These are phyloP conservation scores for Dactylellina sp. DNA, from an alignment of 2,329 filamentous ascomycete species.

Conservation along the genomic window DNA sequence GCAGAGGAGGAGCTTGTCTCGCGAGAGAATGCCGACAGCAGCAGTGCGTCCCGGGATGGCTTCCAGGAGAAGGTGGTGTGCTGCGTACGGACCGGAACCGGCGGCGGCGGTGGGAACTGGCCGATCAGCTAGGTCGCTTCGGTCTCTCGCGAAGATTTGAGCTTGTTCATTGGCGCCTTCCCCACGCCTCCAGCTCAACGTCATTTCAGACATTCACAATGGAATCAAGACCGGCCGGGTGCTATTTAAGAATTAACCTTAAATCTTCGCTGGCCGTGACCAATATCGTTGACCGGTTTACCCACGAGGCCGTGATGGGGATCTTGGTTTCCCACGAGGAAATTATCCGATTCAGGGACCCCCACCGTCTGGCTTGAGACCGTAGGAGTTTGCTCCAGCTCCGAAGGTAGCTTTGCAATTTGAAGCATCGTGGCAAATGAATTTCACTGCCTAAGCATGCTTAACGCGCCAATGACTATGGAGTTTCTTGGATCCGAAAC, in stretches of 20 bases:
- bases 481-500: too few relatives aligned
- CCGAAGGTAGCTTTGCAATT: not conserved
- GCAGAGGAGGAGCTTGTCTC: slow-evolving; percentile 13
- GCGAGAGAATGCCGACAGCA: slow-evolving; percentile 42
- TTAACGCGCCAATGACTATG: too few relatives aligned
- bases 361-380: slow-evolving; percentile 34
- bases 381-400: not conserved
- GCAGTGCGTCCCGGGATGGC: slow-evolving; percentile 26
- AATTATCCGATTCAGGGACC: slow-evolving; percentile 50
- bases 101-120: slow-evolving; percentile 54
- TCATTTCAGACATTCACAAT: slow-evolving; percentile 32
- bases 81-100: slow-evolving; percentile 51
- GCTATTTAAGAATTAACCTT: slow-evolving; percentile 36
- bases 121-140: slow-evolving; percentile 43
- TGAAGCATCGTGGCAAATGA: too few relatives aligned
- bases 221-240: not conserved
- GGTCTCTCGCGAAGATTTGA: slow-evolving; percentile 53
- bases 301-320: slow-evolving; percentile 37
- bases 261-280: slow-evolving; percentile 37
- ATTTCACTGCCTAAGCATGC: too few relatives aligned
- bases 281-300: slow-evolving; percentile 42
- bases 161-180: slow-evolving; percentile 43
- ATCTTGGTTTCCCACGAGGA: slow-evolving; percentile 22
- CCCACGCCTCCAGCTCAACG: slow-evolving; percentile 36
- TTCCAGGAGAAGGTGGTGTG: not conserved